phyloP scores from a whole-genome alignment of 257 asterid species.

The Osmanthus fragrans region DNA sequence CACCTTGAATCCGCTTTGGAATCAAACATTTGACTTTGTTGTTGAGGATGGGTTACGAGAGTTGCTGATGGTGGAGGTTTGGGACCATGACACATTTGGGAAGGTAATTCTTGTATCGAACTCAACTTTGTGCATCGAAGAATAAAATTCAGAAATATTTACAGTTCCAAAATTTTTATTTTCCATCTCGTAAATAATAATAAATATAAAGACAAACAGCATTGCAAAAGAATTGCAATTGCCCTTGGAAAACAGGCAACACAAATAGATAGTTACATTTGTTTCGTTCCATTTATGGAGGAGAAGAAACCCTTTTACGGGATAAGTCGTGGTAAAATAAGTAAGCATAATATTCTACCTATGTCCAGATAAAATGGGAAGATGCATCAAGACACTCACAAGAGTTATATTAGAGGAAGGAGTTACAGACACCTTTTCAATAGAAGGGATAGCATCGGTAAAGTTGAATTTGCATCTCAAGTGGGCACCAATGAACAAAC shows the following conservation, averaged over 20 bases:
- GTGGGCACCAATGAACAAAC: conserved; percentile 43
- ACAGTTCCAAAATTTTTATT: conserved; percentile 14
- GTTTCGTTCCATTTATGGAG: background rate
- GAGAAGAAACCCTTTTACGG: background rate
- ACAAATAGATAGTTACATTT: too few relatives aligned
- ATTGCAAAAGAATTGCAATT: background rate
- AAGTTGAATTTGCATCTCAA: conserved; percentile 65
- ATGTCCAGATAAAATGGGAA: conserved; percentile 72
- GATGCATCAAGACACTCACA: conserved; percentile 84
- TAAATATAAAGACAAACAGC: background rate
- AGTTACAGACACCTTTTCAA: conserved; percentile 46
- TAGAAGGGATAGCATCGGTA: conserved; percentile 69
- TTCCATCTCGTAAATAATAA: too few relatives aligned
- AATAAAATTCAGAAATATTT: background rate
- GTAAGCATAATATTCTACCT: background rate
- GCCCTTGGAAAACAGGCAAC: background rate
- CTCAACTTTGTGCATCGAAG: background rate
- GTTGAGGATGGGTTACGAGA: conserved; percentile 94
- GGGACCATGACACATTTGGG: conserved; percentile 90
- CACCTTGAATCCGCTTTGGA: conserved; percentile 91
- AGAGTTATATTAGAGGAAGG: conserved; percentile 76
- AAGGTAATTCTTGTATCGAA: conserved; percentile 43
- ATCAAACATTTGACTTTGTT: conserved; percentile 92
- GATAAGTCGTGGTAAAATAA: background rate
- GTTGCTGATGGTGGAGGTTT: conserved; percentile 75